phyloP scores from a whole-genome alignment of 768 basidiomycete genomes.

The Leucosporidium creatinivorum region DNA sequence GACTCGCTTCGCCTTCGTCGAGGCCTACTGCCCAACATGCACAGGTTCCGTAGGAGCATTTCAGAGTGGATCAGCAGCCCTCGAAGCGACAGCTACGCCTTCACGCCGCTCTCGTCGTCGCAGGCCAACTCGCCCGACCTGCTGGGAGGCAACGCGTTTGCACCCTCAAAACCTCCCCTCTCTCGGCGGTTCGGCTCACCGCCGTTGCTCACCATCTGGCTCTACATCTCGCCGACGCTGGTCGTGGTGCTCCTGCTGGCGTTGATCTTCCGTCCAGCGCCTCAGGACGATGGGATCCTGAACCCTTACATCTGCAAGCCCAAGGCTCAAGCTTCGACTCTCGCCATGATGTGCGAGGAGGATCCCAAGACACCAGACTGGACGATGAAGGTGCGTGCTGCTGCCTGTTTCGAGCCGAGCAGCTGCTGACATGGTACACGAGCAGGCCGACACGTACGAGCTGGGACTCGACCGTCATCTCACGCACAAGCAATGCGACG shows the following conservation, averaged over 20 bases:
- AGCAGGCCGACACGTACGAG: conserved; percentile 12
- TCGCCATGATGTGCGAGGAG: conserved; percentile 5
- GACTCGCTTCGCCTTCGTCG: too few species aligned
- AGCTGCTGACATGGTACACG: not conserved
- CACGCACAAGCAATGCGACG: conserved; percentile 19
- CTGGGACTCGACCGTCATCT: conserved; percentile 16
- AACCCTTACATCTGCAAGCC: conserved; percentile 15
- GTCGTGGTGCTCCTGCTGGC: conserved; percentile 1
- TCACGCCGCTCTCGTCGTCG: too few species aligned
- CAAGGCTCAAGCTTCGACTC: not conserved
- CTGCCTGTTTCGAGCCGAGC: too few species aligned
- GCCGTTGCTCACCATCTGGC: not conserved
- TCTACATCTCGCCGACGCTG: conserved; percentile 11
- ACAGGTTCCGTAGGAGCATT: too few species aligned
- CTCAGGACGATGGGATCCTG: conserved; percentile 2
- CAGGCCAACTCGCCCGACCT: too few species aligned
- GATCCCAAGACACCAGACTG: not conserved
- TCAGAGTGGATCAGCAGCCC: too few species aligned
- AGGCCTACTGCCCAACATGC: too few species aligned
- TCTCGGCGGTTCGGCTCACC: too few species aligned
- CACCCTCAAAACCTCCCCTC: too few species aligned
- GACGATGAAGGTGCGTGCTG: not conserved
- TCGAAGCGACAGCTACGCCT: too few species aligned
- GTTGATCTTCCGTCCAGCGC: not conserved
- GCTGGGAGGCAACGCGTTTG: too few species aligned